Conservation (phyloP, 495 filamentous ascomycete genomes). For the Sphaerosporella brunnea region DNA sequence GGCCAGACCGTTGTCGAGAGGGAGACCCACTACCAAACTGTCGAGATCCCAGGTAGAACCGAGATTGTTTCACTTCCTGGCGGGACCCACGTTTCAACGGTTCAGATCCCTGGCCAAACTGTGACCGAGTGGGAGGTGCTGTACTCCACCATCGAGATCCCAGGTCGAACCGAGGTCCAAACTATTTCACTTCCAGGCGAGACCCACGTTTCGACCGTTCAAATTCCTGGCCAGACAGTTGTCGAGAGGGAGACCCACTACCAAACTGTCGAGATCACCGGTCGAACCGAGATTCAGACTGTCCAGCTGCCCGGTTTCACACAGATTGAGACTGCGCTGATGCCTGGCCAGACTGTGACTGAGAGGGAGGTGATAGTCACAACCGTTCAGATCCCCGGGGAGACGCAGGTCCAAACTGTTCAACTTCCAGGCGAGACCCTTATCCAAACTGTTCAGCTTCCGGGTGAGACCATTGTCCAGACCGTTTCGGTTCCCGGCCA, state of each 20-base stretch:
- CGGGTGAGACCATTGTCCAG: conserved; percentile 19
- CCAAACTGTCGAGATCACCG: conserved; percentile 15
- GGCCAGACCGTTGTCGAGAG: conserved; percentile 18
- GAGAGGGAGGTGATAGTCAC: conserved; percentile 13
- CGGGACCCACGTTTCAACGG: conserved; percentile 10
- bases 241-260: conserved; percentile 10
- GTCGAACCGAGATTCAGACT: conserved; percentile 7
- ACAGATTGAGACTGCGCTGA: conserved; percentile 12
- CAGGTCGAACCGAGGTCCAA: conserved; percentile 19
- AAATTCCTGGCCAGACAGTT: conserved; percentile 18
- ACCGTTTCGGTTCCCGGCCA: too few species aligned
- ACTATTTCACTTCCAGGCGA: conserved; percentile 10
- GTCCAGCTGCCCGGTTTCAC: conserved; percentile 17
- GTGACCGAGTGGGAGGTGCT: conserved; percentile 14
- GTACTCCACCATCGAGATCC: conserved; percentile 12
- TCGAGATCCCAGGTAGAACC: conserved; percentile 13
- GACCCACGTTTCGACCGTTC: conserved; percentile 16
- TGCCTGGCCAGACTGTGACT: conserved; percentile 15
- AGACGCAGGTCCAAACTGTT: conserved; percentile 18
- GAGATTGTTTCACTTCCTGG: conserved; percentile 17
- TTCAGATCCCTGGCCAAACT: conserved; percentile 16
- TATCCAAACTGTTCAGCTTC: conserved; percentile 11
- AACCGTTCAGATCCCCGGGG: conserved; percentile 13
- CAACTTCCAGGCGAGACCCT: conserved; percentile 17
- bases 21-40: conserved; percentile 13